Evolutionary conservation across 306 rosid genomes (phyloP), one percentile per base, ranked within the genome.

Genomic region (Acacia melanoxylon): DNA sequence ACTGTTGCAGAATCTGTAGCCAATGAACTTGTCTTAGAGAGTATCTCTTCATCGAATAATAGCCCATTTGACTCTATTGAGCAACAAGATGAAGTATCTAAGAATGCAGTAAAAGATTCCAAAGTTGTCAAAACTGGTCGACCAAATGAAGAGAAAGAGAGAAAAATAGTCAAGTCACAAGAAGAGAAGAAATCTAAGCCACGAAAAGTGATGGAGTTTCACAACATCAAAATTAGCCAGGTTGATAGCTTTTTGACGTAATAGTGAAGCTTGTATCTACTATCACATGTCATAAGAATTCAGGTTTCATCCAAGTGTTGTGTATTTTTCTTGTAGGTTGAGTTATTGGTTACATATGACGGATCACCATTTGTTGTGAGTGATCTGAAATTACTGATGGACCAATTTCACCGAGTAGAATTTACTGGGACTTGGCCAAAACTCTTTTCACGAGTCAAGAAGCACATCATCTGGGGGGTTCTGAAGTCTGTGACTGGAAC

Each of bases 391-490:
- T 85, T 96, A 89, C 82, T 93, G 74, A 91, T 96, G 99, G 99
- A 96, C 89, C 91, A 94, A 78, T 96, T 96, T 90, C 94, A 91
- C 20, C 97, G 99, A 25, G 89, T 87, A 14, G 94, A 93, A 75
- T 96, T 93, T 83, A 89, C 88, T 13, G 99, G 99, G 79, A 93
- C 92, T 77, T 96, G 99, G 99, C 91, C 88, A 70, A 89, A 89
- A 86, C 92, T 96, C 31, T 91, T 92, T 88, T 93, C 99, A 4
- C 97, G 98, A 80, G 98, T 96, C 54, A 96, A 93, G 88, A 96
- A 96, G 85, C 99, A 96, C 76, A 89, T 96, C 84, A 96, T 96
- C 61, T 96, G 99, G 99, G 98, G 99, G 83, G 98, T 96, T 85
- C 82, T 96, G 9, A 96, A 96, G 86, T 96, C 99, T 74, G 98